These are phyloP conservation scores for Sporopachydermia cereana DNA, from an alignment of 1,139 yeast genomes.

Conservation along the genomic window DNA sequence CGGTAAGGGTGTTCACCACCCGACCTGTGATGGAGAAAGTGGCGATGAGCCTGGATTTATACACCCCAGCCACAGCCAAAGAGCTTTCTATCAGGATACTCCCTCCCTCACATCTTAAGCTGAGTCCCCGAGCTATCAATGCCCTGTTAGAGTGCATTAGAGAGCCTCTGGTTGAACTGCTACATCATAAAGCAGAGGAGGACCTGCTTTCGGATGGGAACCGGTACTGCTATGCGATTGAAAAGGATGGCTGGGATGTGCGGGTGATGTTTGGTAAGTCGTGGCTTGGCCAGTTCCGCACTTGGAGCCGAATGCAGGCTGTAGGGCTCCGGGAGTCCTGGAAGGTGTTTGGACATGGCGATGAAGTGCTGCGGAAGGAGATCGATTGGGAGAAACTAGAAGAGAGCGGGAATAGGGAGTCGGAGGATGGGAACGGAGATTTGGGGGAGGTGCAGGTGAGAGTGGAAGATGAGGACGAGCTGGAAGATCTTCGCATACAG, in stretches of 20 bases:
- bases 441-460: background rate
- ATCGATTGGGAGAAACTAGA: background rate
- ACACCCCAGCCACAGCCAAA: constrained; percentile 4
- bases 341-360: background rate
- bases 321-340: background rate
- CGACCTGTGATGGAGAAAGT: background rate
- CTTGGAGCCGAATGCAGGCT: background rate
- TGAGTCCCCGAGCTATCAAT: background rate
- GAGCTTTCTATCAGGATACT: background rate
- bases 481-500: background rate
- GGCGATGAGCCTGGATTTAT: constrained; percentile 1
- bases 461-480: background rate
- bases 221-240: background rate
- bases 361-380: background rate
- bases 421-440: too few species aligned
- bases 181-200: background rate
- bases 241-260: background rate
- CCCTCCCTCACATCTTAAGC: background rate
- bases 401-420: too few species aligned
- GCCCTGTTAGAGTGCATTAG: background rate
- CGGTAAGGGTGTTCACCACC: background rate
- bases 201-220: background rate
- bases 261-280: background rate
- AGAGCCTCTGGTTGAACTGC: background rate
- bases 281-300: background rate